Evolutionary conservation across 176 grass and related monocot species (phyloP).

Genomic region (Aechmea fasciata): DNA sequence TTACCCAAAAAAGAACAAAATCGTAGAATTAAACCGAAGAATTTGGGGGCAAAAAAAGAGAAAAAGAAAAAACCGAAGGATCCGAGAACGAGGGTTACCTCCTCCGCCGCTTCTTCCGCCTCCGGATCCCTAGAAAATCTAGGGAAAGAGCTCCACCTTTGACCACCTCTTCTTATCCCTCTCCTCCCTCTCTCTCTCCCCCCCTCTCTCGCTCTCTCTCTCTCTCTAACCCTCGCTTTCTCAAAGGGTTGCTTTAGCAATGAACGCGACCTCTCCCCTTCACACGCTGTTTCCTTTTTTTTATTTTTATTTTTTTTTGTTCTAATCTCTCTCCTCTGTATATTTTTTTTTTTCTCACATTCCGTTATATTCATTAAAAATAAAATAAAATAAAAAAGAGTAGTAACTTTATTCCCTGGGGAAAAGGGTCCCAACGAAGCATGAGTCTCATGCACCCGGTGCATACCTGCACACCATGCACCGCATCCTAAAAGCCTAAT

Average conservation of each 20-base stretch:
- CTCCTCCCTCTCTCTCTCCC: background rate
- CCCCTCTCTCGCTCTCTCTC: background rate
- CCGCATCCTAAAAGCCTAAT: too few species aligned
- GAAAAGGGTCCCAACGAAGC: too few species aligned
- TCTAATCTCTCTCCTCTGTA: background rate
- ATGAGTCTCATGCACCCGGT: too few species aligned
- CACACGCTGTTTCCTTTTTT: background rate
- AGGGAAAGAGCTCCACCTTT: background rate
- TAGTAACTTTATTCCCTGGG: too few species aligned
- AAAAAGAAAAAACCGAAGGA: background rate
- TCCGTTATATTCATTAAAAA: too few species aligned
- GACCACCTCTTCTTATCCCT: constrained; percentile 1
- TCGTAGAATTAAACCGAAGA: background rate
- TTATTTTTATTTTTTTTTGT: background rate
- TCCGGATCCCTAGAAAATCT: background rate
- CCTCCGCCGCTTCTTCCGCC: background rate
- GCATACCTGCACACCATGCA: too few species aligned
- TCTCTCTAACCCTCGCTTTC: background rate
- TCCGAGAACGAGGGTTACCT: background rate
- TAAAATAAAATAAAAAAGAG: too few species aligned
- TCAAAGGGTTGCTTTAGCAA: background rate
- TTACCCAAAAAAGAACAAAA: background rate
- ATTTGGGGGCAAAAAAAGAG: background rate
- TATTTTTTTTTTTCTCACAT: background rate
- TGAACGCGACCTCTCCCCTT: background rate